Evolutionary conservation across 345 rosid species (phyloP), one percentile per base, ranked within the genome.

Genomic region (Eucalyptus cloeziana): DNA sequence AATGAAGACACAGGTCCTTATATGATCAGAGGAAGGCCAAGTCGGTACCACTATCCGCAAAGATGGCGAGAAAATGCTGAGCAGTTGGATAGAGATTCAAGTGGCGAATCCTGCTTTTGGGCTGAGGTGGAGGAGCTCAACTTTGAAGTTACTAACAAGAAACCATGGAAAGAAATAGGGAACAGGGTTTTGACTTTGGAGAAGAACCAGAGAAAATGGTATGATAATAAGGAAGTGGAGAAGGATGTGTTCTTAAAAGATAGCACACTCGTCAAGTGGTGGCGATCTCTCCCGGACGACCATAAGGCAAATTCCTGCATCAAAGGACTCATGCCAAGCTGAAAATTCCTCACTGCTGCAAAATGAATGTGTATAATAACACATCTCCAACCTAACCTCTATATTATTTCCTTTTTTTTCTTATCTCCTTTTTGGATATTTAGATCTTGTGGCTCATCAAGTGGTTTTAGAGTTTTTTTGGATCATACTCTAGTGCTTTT

Each of bases 1-100:
- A 94, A 95, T 49, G 98, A 94, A 92, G 97, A 94, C 91, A 95
- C 99, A 0, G 99, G 98, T 45, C 92, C 97, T 8, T 96, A 97
- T 49, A 91, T 94, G 94, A 31, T 0, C 0, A 92, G 69, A 58
- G 97, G 96, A 89, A 94, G 99, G 90, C 98, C 99, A 31, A 95
- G 54, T 24, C 92, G 98, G 56, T 97, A 94, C 89, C 93, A 56
- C 88, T 93, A 89, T 88, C 92, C 95, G 15, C 98, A 96, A 52
- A 95, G 93, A 90, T 94, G 96, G 95, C 92, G 87, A 9, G 97
- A 97, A 88, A 94, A 96, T 76, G 86, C 88, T 4, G 27, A 27
- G 19, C 85, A 89, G 49, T 86, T 86, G 93, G 51, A 58, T 2
- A 4, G 24, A 5, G 92, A 91, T 31, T 91, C 90, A 2, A 21